phyloP scores from a whole-genome alignment of 208 protist genomes.

The Kentomonas sorsogonicus region DNA sequence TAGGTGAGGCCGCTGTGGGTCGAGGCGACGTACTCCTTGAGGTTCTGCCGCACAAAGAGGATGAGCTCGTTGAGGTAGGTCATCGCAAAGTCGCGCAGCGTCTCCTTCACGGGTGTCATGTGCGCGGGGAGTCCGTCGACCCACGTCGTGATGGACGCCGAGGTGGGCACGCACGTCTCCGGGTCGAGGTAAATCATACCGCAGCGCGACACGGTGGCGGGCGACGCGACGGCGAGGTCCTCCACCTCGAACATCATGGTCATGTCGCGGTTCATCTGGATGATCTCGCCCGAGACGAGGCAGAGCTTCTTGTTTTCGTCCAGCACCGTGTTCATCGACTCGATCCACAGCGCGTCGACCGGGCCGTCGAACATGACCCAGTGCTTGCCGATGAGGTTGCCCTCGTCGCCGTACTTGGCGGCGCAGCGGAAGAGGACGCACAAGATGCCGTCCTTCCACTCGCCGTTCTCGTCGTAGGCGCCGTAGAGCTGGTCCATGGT shows the following conservation, averaged over 20 bases:
- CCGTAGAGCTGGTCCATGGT: conserved; percentile 98
- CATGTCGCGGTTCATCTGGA: conserved; percentile 94
- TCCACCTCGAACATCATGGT: conserved; percentile 98
- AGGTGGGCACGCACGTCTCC: conserved; percentile 75
- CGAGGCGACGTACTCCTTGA: conserved; percentile 91
- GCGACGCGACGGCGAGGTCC: conserved; percentile 95
- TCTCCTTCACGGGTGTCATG: conserved; percentile 65
- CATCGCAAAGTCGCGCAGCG: conserved; percentile 53
- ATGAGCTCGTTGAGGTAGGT: conserved; percentile 80
- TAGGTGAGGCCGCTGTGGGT: conserved; percentile 91
- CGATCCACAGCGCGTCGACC: conserved; percentile 95
- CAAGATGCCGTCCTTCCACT: conserved; percentile 97
- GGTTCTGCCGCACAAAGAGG: conserved; percentile 71
- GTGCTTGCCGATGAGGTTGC: conserved; percentile 85
- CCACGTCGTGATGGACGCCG: conserved; percentile 84
- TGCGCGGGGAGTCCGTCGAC: conserved; percentile 58
- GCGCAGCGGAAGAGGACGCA: conserved; percentile 91
- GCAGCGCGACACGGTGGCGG: conserved; percentile 96
- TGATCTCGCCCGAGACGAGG: conserved; percentile 93
- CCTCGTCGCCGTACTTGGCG: conserved; percentile 83
- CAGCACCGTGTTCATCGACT: conserved; percentile 95
- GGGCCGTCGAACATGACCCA: conserved; percentile 98
- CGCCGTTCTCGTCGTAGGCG: conserved; percentile 94
- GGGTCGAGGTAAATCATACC: conserved; percentile 99
- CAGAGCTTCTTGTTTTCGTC: conserved; percentile 96